A percentile compares a stretch with the other conserved stretches of the same genome.
Conservation (phyloP, 805 yeast species). For the Saccharomycopsis oosterbeekiorum region DNA sequence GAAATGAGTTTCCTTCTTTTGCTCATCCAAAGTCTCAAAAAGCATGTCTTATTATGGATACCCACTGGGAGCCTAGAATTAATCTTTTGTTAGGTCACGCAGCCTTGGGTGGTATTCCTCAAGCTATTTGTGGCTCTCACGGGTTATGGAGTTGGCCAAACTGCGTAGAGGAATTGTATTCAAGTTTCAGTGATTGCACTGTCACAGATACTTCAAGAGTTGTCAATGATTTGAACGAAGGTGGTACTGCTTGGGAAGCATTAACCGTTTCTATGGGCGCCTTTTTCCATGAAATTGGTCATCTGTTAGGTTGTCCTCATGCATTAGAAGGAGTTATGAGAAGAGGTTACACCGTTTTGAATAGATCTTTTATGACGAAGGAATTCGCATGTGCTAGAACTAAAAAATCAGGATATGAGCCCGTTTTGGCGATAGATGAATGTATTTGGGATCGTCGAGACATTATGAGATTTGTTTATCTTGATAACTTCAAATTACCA, state of each 20-base stretch:
- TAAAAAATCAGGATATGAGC: slow-evolving; percentile 36
- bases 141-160: slow-evolving; percentile 90
- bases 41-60: slow-evolving; percentile 77
- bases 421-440: slow-evolving; percentile 47
- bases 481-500: slow-evolving; percentile 70
- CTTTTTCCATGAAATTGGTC: slow-evolving; percentile 93
- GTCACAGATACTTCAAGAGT: slow-evolving; percentile 53
- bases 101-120: slow-evolving; percentile 80
- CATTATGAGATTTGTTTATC: slow-evolving; percentile 64
- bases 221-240: slow-evolving; percentile 82
- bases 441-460: slow-evolving; percentile 88
- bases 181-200: slow-evolving; percentile 66
- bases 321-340: slow-evolving; percentile 86
- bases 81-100: slow-evolving; percentile 76
- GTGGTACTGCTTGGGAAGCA: slow-evolving; percentile 88
- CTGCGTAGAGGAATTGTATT: slow-evolving; percentile 58
- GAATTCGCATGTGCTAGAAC: slow-evolving; percentile 54
- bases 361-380: slow-evolving; percentile 69
- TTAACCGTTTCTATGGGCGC: slow-evolving; percentile 83
- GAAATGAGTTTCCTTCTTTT: slow-evolving; percentile 14
- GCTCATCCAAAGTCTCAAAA: slow-evolving; percentile 50
- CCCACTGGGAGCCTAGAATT: slow-evolving; percentile 62
- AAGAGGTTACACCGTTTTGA: slow-evolving; percentile 71
- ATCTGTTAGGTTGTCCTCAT: slow-evolving; percentile 84
- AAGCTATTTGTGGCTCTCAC: slow-evolving; percentile 93